These are phyloP conservation scores for Claviceps lovelessii DNA, from an alignment of 2,329 filamentous ascomycete species.

Conservation along the genomic window DNA sequence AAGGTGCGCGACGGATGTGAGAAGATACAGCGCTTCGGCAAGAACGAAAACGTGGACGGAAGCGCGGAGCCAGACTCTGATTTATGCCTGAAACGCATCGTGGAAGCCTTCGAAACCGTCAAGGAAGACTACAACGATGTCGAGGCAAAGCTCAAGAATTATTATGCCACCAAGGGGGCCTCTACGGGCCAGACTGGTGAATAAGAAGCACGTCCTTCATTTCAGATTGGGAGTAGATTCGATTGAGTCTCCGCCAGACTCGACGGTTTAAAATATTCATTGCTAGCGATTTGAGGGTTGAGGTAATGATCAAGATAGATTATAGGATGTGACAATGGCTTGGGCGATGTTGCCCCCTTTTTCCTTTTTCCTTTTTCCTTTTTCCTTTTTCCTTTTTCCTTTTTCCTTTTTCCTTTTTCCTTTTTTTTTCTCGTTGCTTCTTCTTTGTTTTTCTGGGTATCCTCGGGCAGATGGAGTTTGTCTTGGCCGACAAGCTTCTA, in stretches of 20 bases:
- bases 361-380: no score
- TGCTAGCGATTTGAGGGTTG: background rate
- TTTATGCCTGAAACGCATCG: slow-evolving; percentile 55
- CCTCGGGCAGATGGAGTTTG: background rate
- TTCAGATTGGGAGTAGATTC: background rate
- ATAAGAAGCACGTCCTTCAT: slow-evolving; percentile 4
- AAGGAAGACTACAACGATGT: slow-evolving; percentile 66
- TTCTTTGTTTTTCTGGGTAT: background rate
- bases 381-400: no score
- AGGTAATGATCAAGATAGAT: background rate
- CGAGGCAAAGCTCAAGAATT: slow-evolving; percentile 54
- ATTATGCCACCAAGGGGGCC: slow-evolving; percentile 31
- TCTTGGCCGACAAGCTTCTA: background rate
- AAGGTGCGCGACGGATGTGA: slow-evolving; percentile 91
- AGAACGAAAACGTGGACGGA: slow-evolving; percentile 66
- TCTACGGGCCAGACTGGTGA: slow-evolving; percentile 8
- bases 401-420: no score
- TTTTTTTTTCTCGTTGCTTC: no score
- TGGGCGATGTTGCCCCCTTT: background rate
- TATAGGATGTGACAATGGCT: background rate
- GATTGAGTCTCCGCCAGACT: background rate
- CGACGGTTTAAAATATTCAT: background rate
- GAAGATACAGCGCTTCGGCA: slow-evolving; percentile 89
- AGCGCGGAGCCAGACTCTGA: slow-evolving; percentile 50
- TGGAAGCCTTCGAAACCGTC: slow-evolving; percentile 52